These are phyloP conservation scores for Amanita exitialis DNA, from an alignment of 768 basidiomycete species.

Conservation along the genomic window DNA sequence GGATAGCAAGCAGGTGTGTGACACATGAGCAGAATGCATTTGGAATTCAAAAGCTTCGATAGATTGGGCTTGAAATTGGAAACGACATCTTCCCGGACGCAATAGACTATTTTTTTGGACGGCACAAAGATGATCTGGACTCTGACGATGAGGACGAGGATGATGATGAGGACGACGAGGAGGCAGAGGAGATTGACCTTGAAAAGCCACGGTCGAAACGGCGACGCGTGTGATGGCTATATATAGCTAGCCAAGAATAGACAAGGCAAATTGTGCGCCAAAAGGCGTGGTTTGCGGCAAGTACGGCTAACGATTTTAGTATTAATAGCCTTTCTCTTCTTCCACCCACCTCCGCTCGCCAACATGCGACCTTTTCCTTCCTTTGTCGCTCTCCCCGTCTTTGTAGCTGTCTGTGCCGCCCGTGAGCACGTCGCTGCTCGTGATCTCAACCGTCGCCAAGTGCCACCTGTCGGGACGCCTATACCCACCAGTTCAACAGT, in stretches of 20 bases:
- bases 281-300: background rate
- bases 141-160: constrained; percentile 51
- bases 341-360: background rate
- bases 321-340: background rate
- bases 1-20: constrained; percentile 50
- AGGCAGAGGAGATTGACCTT: constrained; percentile 80
- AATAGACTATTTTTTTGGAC: constrained; percentile 74
- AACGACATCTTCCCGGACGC: constrained; percentile 76
- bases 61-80: constrained; percentile 67
- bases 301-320: background rate
- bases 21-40: background rate
- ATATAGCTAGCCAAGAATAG: background rate
- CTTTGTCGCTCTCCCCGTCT: constrained; percentile 22
- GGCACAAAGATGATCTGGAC: constrained; percentile 48
- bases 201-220: constrained; percentile 78
- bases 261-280: background rate
- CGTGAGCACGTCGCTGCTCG: background rate
- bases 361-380: background rate
- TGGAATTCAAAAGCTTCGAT: constrained; percentile 6
- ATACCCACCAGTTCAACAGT: background rate
- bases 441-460: background rate
- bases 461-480: background rate
- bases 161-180: constrained; percentile 65
- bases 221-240: constrained; percentile 40
- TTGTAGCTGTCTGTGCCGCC: constrained; percentile 13